Base-by-base conservation (phyloP, 805 yeast genomes). In the Torulaspora indica region DNA sequence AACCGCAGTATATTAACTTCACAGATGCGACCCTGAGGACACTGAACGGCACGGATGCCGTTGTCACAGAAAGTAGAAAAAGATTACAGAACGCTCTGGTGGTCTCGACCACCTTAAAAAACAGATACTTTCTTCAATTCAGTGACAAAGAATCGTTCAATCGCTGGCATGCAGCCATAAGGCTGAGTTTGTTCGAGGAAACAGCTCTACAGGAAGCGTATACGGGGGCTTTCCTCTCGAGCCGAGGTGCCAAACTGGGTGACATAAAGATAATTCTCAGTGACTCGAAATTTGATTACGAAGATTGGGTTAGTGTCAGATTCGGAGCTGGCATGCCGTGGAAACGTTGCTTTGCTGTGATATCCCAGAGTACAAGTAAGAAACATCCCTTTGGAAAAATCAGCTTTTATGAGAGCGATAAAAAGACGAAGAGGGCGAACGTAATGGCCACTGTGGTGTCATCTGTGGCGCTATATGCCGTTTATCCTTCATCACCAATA, bases 321-420 rank as follows among this genome's bases (percentile, higher is more conserved):
- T 93, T 91, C 64, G 98, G 98, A 14, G 78, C 93, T 8, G 98
- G 98, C 18, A 87, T 88, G 95, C 96, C 97, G 1, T 93, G 97
- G 97, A 85, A 82, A 60, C 76, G 95, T 47, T 91, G 96, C 60
- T 93, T 78, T 70, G 91, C 95, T 2, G 96, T 90, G 8, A 77
- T 91, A 45, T 85, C 85, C 53, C 90, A 90, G 53, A 69, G 89
- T 55, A 52, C 70, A 30, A 59, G 74, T 56, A 62, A 65, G 47
- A 64, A 65, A 38, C 56, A 61, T 33, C 47, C 51, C 5, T 71
- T 76, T 10, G 96, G 96, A 24, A 74, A 80, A 53, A 78, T 88
- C 18, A 70, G 78, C n/a, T 84, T 93, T 53, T 93, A 77, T 66
- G 95, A 88, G 63, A 81, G 75, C 57, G 95, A 88, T 44, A 85